Evolutionary conservation across 2,329 filamentous ascomycete genomes (phyloP).

Genomic region (Colletotrichum limetticola): DNA sequence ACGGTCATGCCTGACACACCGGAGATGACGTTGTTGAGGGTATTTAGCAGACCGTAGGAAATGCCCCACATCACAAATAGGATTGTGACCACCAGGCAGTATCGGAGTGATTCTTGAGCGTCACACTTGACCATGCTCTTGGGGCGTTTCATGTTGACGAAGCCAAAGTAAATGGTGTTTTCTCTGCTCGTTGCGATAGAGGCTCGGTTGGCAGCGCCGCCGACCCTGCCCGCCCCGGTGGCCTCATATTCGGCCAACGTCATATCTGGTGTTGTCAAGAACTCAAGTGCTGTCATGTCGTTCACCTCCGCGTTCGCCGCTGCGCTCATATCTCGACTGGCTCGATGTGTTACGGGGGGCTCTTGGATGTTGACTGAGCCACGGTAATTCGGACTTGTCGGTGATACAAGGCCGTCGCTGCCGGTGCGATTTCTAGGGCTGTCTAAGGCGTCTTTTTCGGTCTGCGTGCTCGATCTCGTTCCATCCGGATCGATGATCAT

Average conservation of each 20-base stretch:
- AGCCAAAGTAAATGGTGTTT: constrained; percentile 75
- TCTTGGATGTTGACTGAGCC: constrained; percentile 23
- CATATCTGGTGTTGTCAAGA: constrained; percentile 55
- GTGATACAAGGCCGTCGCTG: constrained; percentile 32
- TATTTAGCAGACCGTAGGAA: constrained; percentile 87
- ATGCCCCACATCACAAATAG: constrained; percentile 93
- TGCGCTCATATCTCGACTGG: constrained; percentile 21
- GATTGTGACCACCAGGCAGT: constrained; percentile 79
- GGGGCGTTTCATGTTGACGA: constrained; percentile 75
- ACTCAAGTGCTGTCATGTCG: constrained; percentile 53
- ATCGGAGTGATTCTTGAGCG: constrained; percentile 73
- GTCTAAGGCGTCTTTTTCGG: constrained; percentile 41
- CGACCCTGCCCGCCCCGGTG: constrained; percentile 38
- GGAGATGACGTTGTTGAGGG: constrained; percentile 79
- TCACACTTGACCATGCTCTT: constrained; percentile 78
- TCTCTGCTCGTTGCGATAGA: constrained; percentile 51
- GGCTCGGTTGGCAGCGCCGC: constrained; percentile 43
- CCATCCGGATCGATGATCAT: constrained; percentile 65
- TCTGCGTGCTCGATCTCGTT: constrained; percentile 46
- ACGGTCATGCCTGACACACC: constrained; percentile 68
- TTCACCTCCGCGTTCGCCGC: constrained; percentile 26
- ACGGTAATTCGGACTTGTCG: constrained; percentile 17
- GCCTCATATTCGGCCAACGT: constrained; percentile 29
- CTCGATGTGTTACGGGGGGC: constrained; percentile 10
- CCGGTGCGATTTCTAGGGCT: constrained; percentile 32